Conservation (phyloP, 1,284 basidiomycete species). For the Cryptococcus deneoformans region DNA sequence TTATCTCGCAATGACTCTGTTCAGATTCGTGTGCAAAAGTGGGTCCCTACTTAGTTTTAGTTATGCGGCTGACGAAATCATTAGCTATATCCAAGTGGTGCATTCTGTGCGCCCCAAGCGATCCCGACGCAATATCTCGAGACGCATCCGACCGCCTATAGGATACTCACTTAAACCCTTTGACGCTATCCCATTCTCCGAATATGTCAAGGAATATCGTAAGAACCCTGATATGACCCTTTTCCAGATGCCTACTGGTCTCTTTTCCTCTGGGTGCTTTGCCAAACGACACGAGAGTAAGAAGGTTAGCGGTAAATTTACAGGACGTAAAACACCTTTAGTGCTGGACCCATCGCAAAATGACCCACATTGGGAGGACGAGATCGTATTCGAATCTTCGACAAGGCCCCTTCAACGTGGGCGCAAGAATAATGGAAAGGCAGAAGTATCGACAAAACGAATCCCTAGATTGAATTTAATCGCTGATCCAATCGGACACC, state of each 20-base stretch:
- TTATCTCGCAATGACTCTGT: slow-evolving; percentile 1
- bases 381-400: slow-evolving; percentile 2
- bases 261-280: not conserved
- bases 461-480: slow-evolving; percentile 1
- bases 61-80: too few species aligned
- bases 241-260: not conserved
- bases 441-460: not conserved
- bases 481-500: not conserved
- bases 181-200: slow-evolving; percentile 1
- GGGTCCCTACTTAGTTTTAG: not conserved
- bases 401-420: not conserved
- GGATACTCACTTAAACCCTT: slow-evolving; percentile 3
- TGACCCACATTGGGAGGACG: slow-evolving; percentile 3
- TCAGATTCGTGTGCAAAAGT: slow-evolving; percentile 1
- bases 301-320: too few species aligned
- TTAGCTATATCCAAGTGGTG: not conserved
- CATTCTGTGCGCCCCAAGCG: not conserved
- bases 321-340: not conserved
- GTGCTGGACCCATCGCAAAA: slow-evolving; percentile 1
- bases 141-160: slow-evolving; percentile 1
- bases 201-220: slow-evolving; percentile 6
- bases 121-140: not conserved
- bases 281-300: too few species aligned
- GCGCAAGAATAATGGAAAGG: not conserved
- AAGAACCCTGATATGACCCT: not conserved